A percentile compares a stretch with the other conserved stretches of the same genome.
Evolutionary conservation across 768 basidiomycete genomes (phyloP).

Genomic region (Tricholomella constricta): DNA sequence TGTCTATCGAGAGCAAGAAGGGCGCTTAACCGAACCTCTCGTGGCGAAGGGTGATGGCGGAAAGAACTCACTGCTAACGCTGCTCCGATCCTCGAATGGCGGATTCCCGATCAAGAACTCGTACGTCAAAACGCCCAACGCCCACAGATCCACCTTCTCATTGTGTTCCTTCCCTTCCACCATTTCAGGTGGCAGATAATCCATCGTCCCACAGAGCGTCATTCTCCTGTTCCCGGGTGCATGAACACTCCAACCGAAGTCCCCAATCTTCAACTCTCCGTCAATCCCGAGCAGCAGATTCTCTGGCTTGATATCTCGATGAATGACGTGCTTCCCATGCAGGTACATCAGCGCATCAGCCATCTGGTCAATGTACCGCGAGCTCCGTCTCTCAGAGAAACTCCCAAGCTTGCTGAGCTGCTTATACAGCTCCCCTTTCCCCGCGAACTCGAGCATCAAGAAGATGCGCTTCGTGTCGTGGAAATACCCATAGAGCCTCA

Average conservation of each 20-base stretch:
- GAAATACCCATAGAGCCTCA: constrained; percentile 96
- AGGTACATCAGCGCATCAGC: constrained; percentile 92
- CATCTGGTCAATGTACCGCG: constrained; percentile 97
- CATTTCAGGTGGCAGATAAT: constrained; percentile 99
- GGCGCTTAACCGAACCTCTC: background rate
- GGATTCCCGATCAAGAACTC: constrained; percentile 87
- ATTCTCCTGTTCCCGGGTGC: constrained; percentile 87
- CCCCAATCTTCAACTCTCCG: constrained; percentile 96
- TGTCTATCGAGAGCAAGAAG: constrained; percentile 49
- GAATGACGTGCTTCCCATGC: constrained; percentile 95
- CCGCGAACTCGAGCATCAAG: constrained; percentile 97
- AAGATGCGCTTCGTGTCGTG: constrained; percentile 98
- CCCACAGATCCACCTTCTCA: constrained; percentile 94
- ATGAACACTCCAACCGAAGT: constrained; percentile 99
- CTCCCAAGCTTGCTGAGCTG: constrained; percentile 84
- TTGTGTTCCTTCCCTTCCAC: constrained; percentile 89
- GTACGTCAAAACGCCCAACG: constrained; percentile 93
- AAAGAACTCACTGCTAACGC: constrained; percentile 63
- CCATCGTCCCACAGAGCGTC: constrained; percentile 94
- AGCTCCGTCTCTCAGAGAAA: constrained; percentile 87
- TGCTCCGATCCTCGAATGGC: constrained; percentile 82
- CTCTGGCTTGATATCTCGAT: constrained; percentile 99
- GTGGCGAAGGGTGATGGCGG: background rate
- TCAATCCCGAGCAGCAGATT: constrained; percentile 93
- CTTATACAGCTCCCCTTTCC: constrained; percentile 96